Evolutionary conservation across 257 asterid genomes (phyloP), one percentile per base, ranked within the genome.

Genomic region (Penstemon davidsonii): DNA sequence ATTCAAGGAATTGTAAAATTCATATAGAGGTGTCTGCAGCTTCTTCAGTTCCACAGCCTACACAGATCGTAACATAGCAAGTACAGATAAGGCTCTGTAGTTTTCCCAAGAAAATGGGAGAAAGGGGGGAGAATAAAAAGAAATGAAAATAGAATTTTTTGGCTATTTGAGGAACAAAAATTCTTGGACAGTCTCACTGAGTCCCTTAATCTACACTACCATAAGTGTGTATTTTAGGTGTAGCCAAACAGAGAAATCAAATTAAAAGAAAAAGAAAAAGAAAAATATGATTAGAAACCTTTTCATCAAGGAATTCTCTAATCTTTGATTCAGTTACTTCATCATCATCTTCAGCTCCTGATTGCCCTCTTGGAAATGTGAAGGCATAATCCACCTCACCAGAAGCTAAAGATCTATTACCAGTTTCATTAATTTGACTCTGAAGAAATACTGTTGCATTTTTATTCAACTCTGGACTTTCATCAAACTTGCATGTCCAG

Each of bases 1-100:
- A 73, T 83, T 94, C 84, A 86, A 66, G 12, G 99, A 91, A 72
- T 87, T 94, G 74, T 87, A 87, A 77, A 94, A 91, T 73, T 88
- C 93, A 78, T 86, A 94, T 70, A 94, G 85, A 60, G 99, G 99
- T 19, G 94, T 82, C 68, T 94, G 96, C 83, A 94, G 89, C 86
- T 85, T 94, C 84, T 82, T 94, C 74, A 94, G 78, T 57, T 94
- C 99, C 66, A 85, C 63, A 68, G 96, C 99, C 99, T 94, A 66
- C 75, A 80, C 38, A 44, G 52, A 72, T 66, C 62, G 67, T 33
- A 74, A 69, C 50, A 68, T 51, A 62, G 60, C 41, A 64, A 43
- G 5, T 51, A 51, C 38, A 39, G 36, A 60, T 62, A 57, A 77
- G 62, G 45, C 61, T 49, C 60, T 33, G 25, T 10, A 39, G 9